Percentiles rank a stretch among this genome's conserved stretches.
phyloP scores from a whole-genome alignment of 371 early-diverging fungal species.

The Batkoa obscura region DNA sequence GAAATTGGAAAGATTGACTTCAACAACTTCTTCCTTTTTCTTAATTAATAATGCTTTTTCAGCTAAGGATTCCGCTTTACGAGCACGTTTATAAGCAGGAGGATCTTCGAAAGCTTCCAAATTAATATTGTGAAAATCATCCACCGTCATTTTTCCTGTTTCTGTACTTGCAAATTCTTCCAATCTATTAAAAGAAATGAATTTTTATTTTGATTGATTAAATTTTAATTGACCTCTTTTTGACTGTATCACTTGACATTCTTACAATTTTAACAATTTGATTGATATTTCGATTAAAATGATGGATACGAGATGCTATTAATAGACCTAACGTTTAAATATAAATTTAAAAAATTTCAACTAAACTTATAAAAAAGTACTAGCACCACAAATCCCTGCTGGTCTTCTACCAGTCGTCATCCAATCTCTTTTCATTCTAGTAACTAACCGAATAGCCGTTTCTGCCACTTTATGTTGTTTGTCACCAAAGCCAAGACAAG shows the following conservation, averaged over 20 bases:
- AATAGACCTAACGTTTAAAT: constrained; percentile 29
- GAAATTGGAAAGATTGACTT: too few species aligned
- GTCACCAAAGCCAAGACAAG: constrained; percentile 83
- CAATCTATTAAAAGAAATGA: constrained; percentile 33
- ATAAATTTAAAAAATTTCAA: background rate
- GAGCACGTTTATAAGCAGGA: constrained; percentile 60
- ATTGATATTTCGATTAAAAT: constrained; percentile 60
- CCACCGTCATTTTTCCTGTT: constrained; percentile 63
- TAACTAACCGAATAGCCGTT: constrained; percentile 74
- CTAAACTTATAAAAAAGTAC: constrained; percentile 14
- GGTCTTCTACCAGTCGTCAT: constrained; percentile 91
- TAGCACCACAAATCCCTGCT: constrained; percentile 97
- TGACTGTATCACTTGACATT: constrained; percentile 80
- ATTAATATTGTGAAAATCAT: constrained; percentile 80
- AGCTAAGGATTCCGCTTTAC: constrained; percentile 16
- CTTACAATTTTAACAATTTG: constrained; percentile 91
- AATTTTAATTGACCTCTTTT: constrained; percentile 45
- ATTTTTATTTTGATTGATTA: background rate
- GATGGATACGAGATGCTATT: constrained; percentile 91
- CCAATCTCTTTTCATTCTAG: constrained; percentile 98
- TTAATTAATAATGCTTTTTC: too few species aligned
- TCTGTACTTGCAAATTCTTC: constrained; percentile 81
- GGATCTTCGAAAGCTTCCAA: constrained; percentile 79
- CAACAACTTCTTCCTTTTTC: too few species aligned
- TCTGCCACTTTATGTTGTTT: constrained; percentile 56